Evolutionary conservation across 2,329 filamentous ascomycete genomes (phyloP).

Genomic region (Zymoseptoria passerinii): DNA sequence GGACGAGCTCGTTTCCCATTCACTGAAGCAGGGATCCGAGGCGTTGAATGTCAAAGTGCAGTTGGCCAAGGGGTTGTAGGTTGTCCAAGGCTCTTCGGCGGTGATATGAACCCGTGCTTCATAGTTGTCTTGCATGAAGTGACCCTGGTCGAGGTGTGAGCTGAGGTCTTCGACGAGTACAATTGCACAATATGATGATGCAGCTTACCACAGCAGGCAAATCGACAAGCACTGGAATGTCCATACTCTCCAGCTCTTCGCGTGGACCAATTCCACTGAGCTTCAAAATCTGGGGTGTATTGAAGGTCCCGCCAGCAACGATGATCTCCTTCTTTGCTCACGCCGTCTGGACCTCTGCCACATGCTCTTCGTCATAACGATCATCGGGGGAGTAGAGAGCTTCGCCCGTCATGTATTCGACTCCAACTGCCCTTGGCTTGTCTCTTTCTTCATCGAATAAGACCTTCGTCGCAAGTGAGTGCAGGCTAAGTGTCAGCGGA

Average conservation of each 20-base stretch:
- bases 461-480: slow-evolving; percentile 58
- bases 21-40: not conserved
- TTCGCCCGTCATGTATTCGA: slow-evolving; percentile 35
- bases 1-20: not conserved
- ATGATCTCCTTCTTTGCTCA: slow-evolving; percentile 3
- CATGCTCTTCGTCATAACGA: slow-evolving; percentile 21
- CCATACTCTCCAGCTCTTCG: slow-evolving; percentile 42
- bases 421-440: slow-evolving; percentile 40
- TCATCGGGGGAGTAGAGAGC: slow-evolving; percentile 34
- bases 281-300: slow-evolving; percentile 36
- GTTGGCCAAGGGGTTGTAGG: not conserved
- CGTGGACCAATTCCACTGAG: slow-evolving; percentile 46
- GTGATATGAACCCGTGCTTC: not conserved
- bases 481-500: slow-evolving; percentile 51
- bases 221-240: slow-evolving; percentile 46
- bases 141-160: not conserved
- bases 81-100: not conserved
- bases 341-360: slow-evolving; percentile 32
- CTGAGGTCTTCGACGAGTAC: not conserved
- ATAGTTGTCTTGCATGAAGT: not conserved
- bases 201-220: slow-evolving; percentile 47
- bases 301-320: slow-evolving; percentile 43
- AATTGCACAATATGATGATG: not conserved
- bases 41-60: not conserved
- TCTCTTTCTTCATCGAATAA: slow-evolving; percentile 54